Percentiles rank a stretch among this genome's conserved stretches.
Conservation (phyloP, 257 asterid genomes). For the Petunia secreta region DNA sequence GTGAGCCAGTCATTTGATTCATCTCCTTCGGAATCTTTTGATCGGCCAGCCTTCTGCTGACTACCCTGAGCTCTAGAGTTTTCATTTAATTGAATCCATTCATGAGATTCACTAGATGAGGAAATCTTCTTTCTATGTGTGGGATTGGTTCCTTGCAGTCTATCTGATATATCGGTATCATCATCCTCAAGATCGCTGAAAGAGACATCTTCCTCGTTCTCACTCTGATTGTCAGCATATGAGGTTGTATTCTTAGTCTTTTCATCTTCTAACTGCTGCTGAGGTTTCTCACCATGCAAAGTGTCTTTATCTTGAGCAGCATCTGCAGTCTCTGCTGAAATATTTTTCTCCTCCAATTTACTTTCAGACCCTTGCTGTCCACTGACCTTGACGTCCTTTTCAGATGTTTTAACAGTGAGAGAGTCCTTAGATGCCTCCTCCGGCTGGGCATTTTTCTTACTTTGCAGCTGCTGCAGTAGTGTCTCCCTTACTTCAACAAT, state of each 20-base stretch:
- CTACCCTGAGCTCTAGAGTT: conserved; percentile 36
- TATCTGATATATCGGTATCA: conserved; percentile 41
- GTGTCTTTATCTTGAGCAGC: conserved; percentile 33
- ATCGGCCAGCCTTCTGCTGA: conserved; percentile 37
- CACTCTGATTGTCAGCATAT: conserved; percentile 23
- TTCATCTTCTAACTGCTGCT: conserved; percentile 31
- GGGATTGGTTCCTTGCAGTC: conserved; percentile 31
- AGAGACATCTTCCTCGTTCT: conserved; percentile 59
- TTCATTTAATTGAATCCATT: conserved; percentile 57
- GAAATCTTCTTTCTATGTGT: conserved; percentile 38
- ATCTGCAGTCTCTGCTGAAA: conserved; percentile 34
- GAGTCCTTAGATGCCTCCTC: conserved; percentile 43
- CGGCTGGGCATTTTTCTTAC: conserved; percentile 40
- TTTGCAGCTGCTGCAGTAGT: conserved; percentile 57
- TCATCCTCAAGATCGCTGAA: conserved; percentile 81
- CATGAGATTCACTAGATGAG: conserved; percentile 44
- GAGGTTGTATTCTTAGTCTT: conserved; percentile 26
- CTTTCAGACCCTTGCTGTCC: conserved; percentile 31
- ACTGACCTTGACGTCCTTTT: not conserved
- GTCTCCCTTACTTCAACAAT: conserved; percentile 64
- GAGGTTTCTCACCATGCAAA: conserved; percentile 35
- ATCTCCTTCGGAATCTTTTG: conserved; percentile 71
- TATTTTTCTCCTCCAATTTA: conserved; percentile 28
- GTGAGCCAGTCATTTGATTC: conserved; percentile 79
- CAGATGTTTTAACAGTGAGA: conserved; percentile 33